A percentile compares a stretch with the other conserved stretches of the same genome.
Conservation (phyloP, 2,329 filamentous ascomycete genomes). For the Albifimbria verrucaria region DNA sequence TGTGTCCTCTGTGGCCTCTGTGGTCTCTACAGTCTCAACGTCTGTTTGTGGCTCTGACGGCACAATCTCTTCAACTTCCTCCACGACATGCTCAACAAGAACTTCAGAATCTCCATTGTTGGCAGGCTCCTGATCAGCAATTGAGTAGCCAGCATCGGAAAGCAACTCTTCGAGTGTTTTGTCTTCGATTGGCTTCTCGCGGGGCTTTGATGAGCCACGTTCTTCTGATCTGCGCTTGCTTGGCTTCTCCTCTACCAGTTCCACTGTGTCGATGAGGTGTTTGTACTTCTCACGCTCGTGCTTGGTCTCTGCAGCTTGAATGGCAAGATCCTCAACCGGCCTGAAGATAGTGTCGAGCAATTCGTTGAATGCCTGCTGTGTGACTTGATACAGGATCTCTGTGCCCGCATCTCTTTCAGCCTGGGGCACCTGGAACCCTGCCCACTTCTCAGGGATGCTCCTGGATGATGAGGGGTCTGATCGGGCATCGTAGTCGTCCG, state of each 20-base stretch:
- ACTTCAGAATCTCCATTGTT: constrained; percentile 23
- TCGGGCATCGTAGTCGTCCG: constrained; percentile 64
- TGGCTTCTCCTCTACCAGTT: constrained; percentile 23
- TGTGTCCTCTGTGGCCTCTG: constrained; percentile 10
- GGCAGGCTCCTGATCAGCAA: constrained; percentile 29
- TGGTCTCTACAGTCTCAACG: constrained; percentile 10
- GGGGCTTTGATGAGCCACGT: constrained; percentile 5
- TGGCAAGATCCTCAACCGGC: constrained; percentile 70
- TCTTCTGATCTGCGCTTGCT: constrained; percentile 7
- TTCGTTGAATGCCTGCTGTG: constrained; percentile 89
- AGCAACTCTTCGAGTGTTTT: constrained; percentile 36
- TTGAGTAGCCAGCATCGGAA: constrained; percentile 40
- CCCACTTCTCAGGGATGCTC: constrained; percentile 71
- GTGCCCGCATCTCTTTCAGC: constrained; percentile 80
- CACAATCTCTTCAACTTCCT: constrained; percentile 10
- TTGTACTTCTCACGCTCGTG: constrained; percentile 56
- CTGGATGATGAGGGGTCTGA: constrained; percentile 71
- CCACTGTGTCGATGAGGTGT: constrained; percentile 42
- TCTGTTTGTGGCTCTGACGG: constrained; percentile 10
- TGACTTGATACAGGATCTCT: constrained; percentile 87
- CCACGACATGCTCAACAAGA: constrained; percentile 18
- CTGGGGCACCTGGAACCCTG: constrained; percentile 73
- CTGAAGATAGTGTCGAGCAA: constrained; percentile 85
- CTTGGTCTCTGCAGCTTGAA: constrained; percentile 63
- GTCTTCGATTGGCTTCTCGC: constrained; percentile 13